phyloP scores from a whole-genome alignment of 805 yeast genomes.

The Candida jianshihensis region DNA sequence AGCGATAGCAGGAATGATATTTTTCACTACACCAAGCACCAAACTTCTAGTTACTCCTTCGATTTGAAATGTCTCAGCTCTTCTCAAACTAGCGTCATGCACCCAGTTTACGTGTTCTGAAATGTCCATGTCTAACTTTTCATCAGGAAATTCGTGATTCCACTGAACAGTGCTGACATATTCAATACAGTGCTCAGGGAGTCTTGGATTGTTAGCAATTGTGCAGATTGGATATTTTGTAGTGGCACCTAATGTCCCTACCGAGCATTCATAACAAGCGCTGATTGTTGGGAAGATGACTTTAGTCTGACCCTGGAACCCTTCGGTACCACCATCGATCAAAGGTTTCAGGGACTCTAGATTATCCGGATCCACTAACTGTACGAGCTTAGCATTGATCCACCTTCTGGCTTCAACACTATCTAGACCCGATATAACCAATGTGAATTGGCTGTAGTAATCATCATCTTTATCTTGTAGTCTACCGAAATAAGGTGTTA shows the following conservation, averaged over 20 bases:
- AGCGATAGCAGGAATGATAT: conserved; percentile 90
- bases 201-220: conserved; percentile 86
- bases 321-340: conserved; percentile 95
- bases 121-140: conserved; percentile 59
- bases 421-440: conserved; percentile 84
- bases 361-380: conserved; percentile 49
- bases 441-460: conserved; percentile 61
- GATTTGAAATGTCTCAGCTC: conserved; percentile 65
- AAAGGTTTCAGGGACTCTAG: conserved; percentile 51
- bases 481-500: conserved; percentile 56
- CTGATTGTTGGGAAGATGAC: conserved; percentile 79
- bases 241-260: conserved; percentile 57
- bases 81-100: conserved; percentile 39
- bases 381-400: conserved; percentile 67
- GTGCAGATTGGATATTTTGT: conserved; percentile 87
- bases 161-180: conserved; percentile 79
- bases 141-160: conserved; percentile 44
- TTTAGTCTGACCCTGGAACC: conserved; percentile 85
- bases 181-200: conserved; percentile 92
- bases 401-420: conserved; percentile 86
- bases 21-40: conserved; percentile 83
- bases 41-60: conserved; percentile 62
- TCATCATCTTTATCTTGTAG: conserved; percentile 57
- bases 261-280: conserved; percentile 90
- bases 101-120: conserved; percentile 62